Percentiles rank a stretch among this genome's conserved stretches.
Conservation (phyloP, 148 eudicot genomes). For the Arctostaphylos glauca region DNA sequence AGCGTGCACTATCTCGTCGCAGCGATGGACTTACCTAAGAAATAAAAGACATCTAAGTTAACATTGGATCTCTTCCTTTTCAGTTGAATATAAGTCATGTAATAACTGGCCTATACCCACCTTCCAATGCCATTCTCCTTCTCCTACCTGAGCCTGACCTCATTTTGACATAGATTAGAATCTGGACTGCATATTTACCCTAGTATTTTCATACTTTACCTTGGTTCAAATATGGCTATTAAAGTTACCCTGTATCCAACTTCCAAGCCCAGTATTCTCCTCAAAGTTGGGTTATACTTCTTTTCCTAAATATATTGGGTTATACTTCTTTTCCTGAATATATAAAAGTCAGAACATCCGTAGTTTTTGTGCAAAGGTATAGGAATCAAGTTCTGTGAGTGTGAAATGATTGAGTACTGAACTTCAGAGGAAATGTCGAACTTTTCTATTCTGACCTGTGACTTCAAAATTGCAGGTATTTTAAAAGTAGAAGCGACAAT, state of each 20-base stretch:
- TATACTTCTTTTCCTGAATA: neutral
- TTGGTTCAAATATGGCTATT: neutral
- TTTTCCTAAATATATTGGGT: neutral
- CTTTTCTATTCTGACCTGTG: conserved; percentile 4
- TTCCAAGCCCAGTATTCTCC: neutral
- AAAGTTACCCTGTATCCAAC: neutral
- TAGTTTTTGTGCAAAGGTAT: neutral
- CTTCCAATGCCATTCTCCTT: neutral
- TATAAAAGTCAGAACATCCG: neutral
- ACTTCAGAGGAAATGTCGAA: neutral
- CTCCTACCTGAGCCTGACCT: neutral
- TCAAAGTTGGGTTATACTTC: neutral
- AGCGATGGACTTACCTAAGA: neutral
- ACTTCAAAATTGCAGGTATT: conserved; percentile 44
- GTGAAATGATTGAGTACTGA: neutral
- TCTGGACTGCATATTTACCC: neutral
- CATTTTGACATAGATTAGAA: neutral
- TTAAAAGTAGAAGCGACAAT: conserved; percentile 60
- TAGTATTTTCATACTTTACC: neutral
- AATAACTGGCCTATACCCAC: neutral
- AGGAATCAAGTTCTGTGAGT: neutral
- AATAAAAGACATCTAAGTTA: neutral
- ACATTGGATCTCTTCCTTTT: neutral
- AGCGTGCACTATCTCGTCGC: neutral
- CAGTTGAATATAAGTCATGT: no score